Evolutionary conservation across 2,329 filamentous ascomycete species (phyloP).

Genomic region (Dactylellina drechsleri): DNA sequence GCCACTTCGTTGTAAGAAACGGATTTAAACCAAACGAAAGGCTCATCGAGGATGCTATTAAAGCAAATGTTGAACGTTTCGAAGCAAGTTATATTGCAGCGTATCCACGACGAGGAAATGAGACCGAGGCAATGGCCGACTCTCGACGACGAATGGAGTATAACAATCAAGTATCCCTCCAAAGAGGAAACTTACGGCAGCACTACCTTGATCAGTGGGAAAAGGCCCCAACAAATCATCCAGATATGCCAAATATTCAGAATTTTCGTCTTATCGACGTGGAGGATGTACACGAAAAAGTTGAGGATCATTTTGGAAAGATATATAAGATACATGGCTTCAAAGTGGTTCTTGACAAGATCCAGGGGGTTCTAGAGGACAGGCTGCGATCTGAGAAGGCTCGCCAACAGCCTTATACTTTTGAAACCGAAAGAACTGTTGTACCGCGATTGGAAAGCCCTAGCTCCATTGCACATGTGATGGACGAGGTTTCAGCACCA

Average conservation of each 20-base stretch:
- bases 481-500: slow-evolving; percentile 15
- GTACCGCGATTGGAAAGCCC: neutral
- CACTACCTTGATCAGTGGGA: slow-evolving; percentile 23
- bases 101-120: neutral
- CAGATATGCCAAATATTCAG: neutral
- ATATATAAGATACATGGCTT: slow-evolving; percentile 7
- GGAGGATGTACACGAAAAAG: slow-evolving; percentile 9
- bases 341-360: slow-evolving; percentile 15
- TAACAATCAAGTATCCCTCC: neutral
- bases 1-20: slow-evolving; percentile 21
- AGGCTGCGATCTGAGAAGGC: neutral
- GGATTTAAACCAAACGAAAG: neutral
- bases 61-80: neutral
- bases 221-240: neutral
- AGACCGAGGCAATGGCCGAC: neutral
- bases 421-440: slow-evolving; percentile 5
- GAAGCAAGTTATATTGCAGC: neutral
- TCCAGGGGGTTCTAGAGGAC: neutral
- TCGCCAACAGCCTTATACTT: slow-evolving; percentile 2
- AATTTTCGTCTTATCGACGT: slow-evolving; percentile 16
- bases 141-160: slow-evolving; percentile 19
- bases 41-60: slow-evolving; percentile 17
- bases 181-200: neutral
- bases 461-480: slow-evolving; percentile 16
- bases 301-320: slow-evolving; percentile 13